Percentiles rank a stretch among this genome's conserved stretches.
Conservation (phyloP, 129 eudicot genomes). For the Artemisia argyi region DNA sequence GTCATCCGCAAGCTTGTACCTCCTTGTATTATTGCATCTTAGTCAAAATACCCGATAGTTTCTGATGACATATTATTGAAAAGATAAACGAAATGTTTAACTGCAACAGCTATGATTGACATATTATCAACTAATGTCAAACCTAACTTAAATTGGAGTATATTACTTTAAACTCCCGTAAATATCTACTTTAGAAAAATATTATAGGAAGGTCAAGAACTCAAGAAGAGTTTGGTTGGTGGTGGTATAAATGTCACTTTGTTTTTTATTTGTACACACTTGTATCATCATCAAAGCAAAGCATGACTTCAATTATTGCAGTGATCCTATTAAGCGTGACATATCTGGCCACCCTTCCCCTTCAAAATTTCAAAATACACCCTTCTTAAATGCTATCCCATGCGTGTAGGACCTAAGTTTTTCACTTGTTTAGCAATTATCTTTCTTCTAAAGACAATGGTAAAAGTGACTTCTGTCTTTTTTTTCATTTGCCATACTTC, state of each 20-base stretch:
- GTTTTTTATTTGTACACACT: slow-evolving; percentile 29
- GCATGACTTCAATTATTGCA: slow-evolving; percentile 46
- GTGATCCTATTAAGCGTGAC: slow-evolving; percentile 44
- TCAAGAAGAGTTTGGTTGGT: slow-evolving; percentile 19
- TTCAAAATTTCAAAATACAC: slow-evolving; percentile 21
- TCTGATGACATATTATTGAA: too few species aligned
- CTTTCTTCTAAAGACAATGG: neutral
- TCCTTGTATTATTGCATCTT: too few species aligned
- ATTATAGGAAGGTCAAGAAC: neutral
- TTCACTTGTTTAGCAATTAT: slow-evolving; percentile 28
- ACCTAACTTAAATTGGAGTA: too few species aligned
- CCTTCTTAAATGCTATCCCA: neutral
- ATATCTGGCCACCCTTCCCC: slow-evolving; percentile 36
- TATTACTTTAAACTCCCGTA: too few species aligned
- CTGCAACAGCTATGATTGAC: too few species aligned
- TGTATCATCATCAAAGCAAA: slow-evolving; percentile 40
- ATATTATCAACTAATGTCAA: too few species aligned
- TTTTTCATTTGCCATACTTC: neutral
- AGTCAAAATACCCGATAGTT: too few species aligned
- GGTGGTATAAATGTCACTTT: slow-evolving; percentile 27
- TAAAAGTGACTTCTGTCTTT: slow-evolving; percentile 23
- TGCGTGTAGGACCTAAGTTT: slow-evolving; percentile 8
- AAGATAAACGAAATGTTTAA: too few species aligned
- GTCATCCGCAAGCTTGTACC: too few species aligned
- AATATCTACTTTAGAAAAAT: too few species aligned